Evolutionary conservation across 306 rosid species (phyloP), one percentile per base, ranked within the genome.

Genomic region (Glycyrrhiza uralensis): DNA sequence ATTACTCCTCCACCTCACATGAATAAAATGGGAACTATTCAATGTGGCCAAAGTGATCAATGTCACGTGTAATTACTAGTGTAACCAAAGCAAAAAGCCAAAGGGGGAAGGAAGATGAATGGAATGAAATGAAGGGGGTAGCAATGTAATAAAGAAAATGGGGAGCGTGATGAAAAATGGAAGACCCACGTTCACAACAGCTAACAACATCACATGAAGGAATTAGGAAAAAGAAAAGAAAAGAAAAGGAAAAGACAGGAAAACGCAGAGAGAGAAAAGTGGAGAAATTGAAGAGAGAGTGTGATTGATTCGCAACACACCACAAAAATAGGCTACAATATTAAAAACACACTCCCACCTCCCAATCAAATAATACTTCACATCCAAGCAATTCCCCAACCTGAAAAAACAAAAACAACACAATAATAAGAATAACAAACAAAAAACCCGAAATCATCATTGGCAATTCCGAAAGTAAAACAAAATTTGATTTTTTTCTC

Each of bases 231-330:
- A n/a, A 15, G 30, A 18, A 19, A 17, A 58, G 23, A 49, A 20
- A 20, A 66, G 20, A 38, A 18, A 19, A 17, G 65, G 23, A 49
- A 20, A 20, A 66, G 79, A 68, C n/a, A 57, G 62, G 41, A 44
- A 60, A 50, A 51, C 12, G 12, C 28, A 54, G 20, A 3, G 87
- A 88, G 88, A 82, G 85, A 89, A 87, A 82, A 76, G 90, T 70
- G 96, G 91, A 76, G 86, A 5, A 15, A 32, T 20, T 51, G 33
- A 73, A 58, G 80, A 58, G 79, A 72, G 66, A 32, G 69, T 55
- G 46, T 78, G 68, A 77, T 49, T 56, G 42, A 59, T 59, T 78
- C 11, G 81, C 74, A 77, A 77, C 81, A 74, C 75, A 76, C 62
- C 66, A 74, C 77, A 69, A 69, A 58, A n/a, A n/a, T n/a, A n/a